phyloP scores from a whole-genome alignment of 805 yeast species.

The Starmera dryadoides region DNA sequence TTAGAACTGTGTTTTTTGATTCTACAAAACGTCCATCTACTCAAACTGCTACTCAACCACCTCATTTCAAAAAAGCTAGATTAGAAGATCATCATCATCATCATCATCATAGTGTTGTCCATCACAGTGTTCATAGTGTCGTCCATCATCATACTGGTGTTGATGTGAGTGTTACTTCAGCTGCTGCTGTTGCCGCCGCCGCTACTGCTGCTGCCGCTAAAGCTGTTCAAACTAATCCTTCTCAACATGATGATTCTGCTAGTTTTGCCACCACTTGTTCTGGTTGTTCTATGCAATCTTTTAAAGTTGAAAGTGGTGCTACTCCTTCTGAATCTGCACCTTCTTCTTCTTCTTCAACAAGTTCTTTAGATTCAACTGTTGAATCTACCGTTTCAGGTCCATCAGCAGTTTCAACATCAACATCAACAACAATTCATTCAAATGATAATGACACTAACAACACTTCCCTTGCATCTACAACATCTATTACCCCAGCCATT shows the following conservation, averaged over 20 bases:
- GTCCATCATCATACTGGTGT: too few relatives aligned
- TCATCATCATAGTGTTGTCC: conserved; percentile 1
- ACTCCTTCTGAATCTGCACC: conserved; percentile 11
- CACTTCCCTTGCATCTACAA: background rate
- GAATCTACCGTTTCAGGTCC: too few relatives aligned
- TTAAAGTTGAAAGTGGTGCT: conserved; percentile 7
- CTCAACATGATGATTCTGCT: too few relatives aligned
- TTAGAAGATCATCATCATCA: conserved; percentile 12
- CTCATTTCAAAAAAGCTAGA: conserved; percentile 26
- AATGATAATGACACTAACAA: conserved; percentile 1
- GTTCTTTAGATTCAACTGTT: too few relatives aligned
- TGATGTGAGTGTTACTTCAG: conserved; percentile 10
- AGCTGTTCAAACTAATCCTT: too few relatives aligned
- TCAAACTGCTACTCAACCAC: conserved; percentile 5
- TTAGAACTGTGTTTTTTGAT: conserved; percentile 21
- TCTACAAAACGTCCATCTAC: conserved; percentile 14
- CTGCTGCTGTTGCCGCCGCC: conserved; percentile 8
- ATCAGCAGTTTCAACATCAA: background rate
- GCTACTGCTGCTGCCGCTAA: conserved; percentile 7
- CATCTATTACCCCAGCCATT: background rate
- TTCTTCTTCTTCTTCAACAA: conserved; percentile 6
- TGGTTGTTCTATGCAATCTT: background rate
- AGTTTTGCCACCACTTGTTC: conserved; percentile 2
- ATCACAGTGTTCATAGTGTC: background rate
- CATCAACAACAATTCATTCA: background rate